Evolutionary conservation across 805 yeast genomes (phyloP), one percentile per base, ranked within the genome.

Genomic region (Candida ascalaphidarum): DNA sequence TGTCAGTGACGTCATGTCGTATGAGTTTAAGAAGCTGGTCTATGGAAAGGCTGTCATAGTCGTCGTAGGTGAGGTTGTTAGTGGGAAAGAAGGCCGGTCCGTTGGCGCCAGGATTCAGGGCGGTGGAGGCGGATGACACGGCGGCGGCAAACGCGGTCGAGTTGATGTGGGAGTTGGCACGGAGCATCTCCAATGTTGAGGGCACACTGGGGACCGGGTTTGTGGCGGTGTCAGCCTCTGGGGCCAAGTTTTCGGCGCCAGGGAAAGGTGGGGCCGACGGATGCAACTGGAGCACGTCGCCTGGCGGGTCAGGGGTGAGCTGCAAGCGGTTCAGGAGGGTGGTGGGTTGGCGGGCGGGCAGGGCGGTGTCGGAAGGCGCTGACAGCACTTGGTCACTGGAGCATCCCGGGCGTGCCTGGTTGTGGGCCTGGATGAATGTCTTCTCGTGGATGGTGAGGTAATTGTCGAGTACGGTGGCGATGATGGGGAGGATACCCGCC

Each of bases 391-490:
- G 28, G 23, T 11, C 10, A 11, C 25, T 14, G 22, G 15, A 15
- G 12, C 11, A 14, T 7, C 15, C n/a, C n/a, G n/a, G n/a, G n/a
- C n/a, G n/a, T n/a, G n/a, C n/a, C n/a, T n/a, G n/a, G n/a, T n/a
- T 29, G 37, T 47, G 45, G 9, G 58, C 57, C 29, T 53, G 58
- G 21, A 50, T 41, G 32, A 59, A 60, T 11, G 57, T 55, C 22
- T 60, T 44, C 32, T 61, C 68, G 36, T 61, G 61, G 10, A 62
- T 39, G 7, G 58, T 51, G 27, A 85, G 59, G 51, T 81, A 89
- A 54, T 89, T 88, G 52, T 92, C 97, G 39, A 89, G 65, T 2
- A 92, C 81, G 1, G 98, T 88, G 30, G 96, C 92, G 23, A 89
- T 71, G 3, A 89, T 74, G 1, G 96, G 96, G 22, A 92, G 70